Evolutionary conservation across 1,284 basidiomycete species (phyloP), one percentile per base, ranked within the genome.

Genomic region (Leccinum fuscescens): DNA sequence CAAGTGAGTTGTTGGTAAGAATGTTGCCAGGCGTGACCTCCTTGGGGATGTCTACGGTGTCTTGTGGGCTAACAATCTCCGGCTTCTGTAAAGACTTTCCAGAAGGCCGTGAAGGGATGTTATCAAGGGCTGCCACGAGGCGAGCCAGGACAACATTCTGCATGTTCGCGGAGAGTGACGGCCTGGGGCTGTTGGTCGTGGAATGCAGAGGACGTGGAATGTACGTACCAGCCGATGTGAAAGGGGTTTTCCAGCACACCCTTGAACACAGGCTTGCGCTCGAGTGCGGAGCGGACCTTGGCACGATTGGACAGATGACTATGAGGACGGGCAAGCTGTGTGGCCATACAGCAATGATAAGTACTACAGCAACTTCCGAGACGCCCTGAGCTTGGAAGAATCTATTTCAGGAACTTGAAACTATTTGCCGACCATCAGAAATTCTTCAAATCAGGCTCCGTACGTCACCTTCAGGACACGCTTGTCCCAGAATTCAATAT

Each of bases 241-340:
- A 89, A 88, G 1, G 90, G 90, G 64, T 83, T 91, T 57, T 86
- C 85, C 17, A 92, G 75, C 2, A 88, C 86, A 61, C 81, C 81
- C 64, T 85, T 91, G 75, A 85, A 90, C 0, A 86, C 83, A 1
- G 78, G 74, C 67, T 85, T 91, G 31, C 78, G 74, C 50, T 83
- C 77, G 58, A 66, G 20, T 12, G 64, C 65, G 27, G 79, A 75
- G 51, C 77, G 77, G n/a, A 74, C 69, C 65, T 78, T 85, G 27
- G 81, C 81, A 37, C 89, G 82, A 66, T 88, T 89, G 2, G 89
- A 88, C 14, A 73, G 72, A 61, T 85, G 81, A 3, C 74, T 80
- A 61, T 88, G 80, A 3, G 76, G 76, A 48, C 79, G 79, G 29
- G 78, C 85, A 7, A 75, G 69, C 59, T 79, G 80, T 50, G 79